Base-by-base conservation (phyloP, 495 filamentous ascomycete species). In the Tuber borchii region DNA sequence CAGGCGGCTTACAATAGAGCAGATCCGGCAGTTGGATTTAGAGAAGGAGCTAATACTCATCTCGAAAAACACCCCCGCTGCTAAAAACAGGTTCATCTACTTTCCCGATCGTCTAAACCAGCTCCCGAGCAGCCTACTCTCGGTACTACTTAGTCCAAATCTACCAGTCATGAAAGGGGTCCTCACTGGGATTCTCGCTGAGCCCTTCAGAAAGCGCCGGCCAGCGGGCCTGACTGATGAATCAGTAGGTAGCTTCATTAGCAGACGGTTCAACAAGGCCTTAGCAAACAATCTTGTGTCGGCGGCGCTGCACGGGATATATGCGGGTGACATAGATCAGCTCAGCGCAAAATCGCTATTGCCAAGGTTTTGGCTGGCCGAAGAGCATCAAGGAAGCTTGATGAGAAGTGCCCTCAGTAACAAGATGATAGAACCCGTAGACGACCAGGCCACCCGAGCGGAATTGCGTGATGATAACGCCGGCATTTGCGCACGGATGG, bases 61-160 rank as follows among this genome's bases (percentile, higher is more conserved):
- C 10, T 76, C 82, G 39, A 88, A 86, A 71, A 81, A 79, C 44
- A 85, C 86, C 1, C 85, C 85, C 0, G 87, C 87, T 9, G 86
- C 89, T 19, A 81, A 82, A 72, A 90, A 91, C 77, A 91, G 93
- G n/a, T 99, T 88, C 83, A 87, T 99, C 71, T 98, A 97, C 87
- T 97, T 96, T 80, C 93, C 94, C 6, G 92, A 97, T 82, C 93
- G 90, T 80, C 88, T 99, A 42, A 93, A 95, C 68, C 86, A 87
- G 56, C 78, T 95, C 77, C 93, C 92, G 22, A 83, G 84, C 7
- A 85, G 85, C 4, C 77, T 84, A 16, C 76, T 80, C 39, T 78
- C 82, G 2, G 76, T 82, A 16, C 0, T 83, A 2, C 65, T 83
- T 46, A 85, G 82, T 37, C n/a, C 90, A 0, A 84, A 78, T 0